A percentile compares a stretch with the other conserved stretches of the same genome.
These are phyloP conservation scores for Peterozyma xylosa DNA, from an alignment of 805 yeast species.

Conservation along the genomic window DNA sequence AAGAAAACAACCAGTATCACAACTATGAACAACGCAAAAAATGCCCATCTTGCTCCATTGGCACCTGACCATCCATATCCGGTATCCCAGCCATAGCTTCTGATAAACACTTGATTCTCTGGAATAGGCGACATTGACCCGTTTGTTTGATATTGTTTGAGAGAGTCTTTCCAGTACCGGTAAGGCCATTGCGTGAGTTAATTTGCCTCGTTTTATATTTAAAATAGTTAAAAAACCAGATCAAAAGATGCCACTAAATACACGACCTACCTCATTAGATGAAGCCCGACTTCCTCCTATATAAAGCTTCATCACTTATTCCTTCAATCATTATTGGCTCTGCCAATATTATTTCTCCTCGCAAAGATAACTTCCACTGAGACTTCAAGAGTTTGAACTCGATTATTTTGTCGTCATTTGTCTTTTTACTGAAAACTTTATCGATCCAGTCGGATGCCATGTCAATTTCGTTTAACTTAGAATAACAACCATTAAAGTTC, in stretches of 20 bases:
- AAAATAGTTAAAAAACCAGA: no score
- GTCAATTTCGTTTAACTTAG: constrained; percentile 18
- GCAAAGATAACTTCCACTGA: constrained; percentile 27
- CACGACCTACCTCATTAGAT: neutral
- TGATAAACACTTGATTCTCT: no score
- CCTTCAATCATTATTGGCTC: constrained; percentile 1
- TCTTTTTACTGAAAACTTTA: constrained; percentile 7
- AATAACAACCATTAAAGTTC: constrained; percentile 12
- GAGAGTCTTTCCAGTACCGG: no score
- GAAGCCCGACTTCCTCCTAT: neutral
- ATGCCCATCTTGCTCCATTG: constrained; percentile 49
- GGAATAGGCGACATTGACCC: no score
- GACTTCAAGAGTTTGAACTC: constrained; percentile 33
- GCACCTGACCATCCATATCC: neutral
- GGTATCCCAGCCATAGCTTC: neutral
- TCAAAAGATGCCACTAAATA: no score
- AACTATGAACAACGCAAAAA: constrained; percentile 53
- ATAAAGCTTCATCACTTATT: neutral
- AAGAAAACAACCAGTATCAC: constrained; percentile 37
- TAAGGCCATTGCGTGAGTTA: no score
- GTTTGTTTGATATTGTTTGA: no score
- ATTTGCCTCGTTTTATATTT: no score
- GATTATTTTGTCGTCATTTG: constrained; percentile 27
- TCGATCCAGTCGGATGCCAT: constrained; percentile 22
- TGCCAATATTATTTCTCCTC: neutral